phyloP scores from a whole-genome alignment of 2,329 filamentous ascomycete species.

The Dothideomycetidae sp. region DNA sequence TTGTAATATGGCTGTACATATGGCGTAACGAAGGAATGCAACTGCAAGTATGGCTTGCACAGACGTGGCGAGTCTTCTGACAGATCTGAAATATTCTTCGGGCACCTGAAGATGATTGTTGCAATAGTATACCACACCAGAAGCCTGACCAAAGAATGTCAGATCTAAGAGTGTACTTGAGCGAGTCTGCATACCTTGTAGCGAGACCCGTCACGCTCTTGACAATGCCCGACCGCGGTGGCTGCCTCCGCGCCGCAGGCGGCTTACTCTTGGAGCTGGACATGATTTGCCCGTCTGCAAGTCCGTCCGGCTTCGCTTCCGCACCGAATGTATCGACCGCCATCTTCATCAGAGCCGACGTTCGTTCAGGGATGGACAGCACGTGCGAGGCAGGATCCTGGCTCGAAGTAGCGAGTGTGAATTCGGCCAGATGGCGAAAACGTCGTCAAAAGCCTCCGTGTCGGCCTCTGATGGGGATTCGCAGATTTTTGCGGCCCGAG shows the following conservation, averaged over 20 bases:
- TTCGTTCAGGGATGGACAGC: neutral
- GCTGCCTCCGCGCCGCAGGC: no score
- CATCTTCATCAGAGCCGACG: conserved; percentile 8
- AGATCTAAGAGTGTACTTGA: no score
- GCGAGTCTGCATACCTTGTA: conserved; percentile 7
- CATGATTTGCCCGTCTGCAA: no score
- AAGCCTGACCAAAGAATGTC: conserved; percentile 41
- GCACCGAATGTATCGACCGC: conserved; percentile 9
- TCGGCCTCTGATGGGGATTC: no score
- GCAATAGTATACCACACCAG: conserved; percentile 75
- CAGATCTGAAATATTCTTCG: conserved; percentile 52
- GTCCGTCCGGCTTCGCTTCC: no score
- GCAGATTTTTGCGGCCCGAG: no score
- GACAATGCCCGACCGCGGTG: no score
- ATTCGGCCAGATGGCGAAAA: no score
- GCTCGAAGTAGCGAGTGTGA: no score
- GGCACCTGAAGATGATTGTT: conserved; percentile 71
- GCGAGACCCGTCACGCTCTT: conserved; percentile 9
- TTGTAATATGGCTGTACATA: conserved; percentile 77
- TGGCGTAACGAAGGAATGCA: conserved; percentile 52
- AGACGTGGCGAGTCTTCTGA: conserved; percentile 57
- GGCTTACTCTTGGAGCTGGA: no score
- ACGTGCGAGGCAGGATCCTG: conserved; percentile 4
- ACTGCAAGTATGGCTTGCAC: conserved; percentile 67
- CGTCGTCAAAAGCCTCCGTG: no score